Evolutionary conservation across 139 green algal species (phyloP).

Genomic region (Coccomyxa sp.): DNA sequence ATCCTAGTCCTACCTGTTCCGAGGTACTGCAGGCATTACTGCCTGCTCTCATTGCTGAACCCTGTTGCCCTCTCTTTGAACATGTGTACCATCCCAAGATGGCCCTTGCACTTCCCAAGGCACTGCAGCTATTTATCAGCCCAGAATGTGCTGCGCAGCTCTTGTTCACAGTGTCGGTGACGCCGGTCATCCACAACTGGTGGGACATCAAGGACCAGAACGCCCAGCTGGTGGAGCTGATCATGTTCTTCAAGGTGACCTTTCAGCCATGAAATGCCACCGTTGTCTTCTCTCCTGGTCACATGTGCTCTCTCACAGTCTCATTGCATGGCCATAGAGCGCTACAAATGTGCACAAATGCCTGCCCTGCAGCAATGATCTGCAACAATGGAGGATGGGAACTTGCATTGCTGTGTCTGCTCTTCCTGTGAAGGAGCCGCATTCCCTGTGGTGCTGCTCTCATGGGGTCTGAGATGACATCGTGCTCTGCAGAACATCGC

Average conservation of each 20-base stretch:
- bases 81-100: too few species aligned
- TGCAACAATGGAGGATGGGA: background rate
- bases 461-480: too few species aligned
- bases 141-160: conserved; percentile 19
- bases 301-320: background rate
- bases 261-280: background rate
- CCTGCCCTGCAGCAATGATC: background rate
- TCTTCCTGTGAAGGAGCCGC: too few species aligned
- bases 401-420: background rate
- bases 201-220: conserved; percentile 26
- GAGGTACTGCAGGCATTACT: too few species aligned
- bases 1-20: too few species aligned
- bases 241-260: conserved; percentile 37
- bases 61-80: too few species aligned
- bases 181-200: conserved; percentile 37
- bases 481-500: conserved; percentile 8
- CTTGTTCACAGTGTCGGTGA: conserved; percentile 19
- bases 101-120: too few species aligned
- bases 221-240: conserved; percentile 15
- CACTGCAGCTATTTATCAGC: too few species aligned
- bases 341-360: background rate
- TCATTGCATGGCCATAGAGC: too few species aligned
- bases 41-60: too few species aligned
- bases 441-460: background rate
- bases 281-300: background rate